phyloP scores from a whole-genome alignment of 1,284 basidiomycete species.

The Dichomitus squalens region DNA sequence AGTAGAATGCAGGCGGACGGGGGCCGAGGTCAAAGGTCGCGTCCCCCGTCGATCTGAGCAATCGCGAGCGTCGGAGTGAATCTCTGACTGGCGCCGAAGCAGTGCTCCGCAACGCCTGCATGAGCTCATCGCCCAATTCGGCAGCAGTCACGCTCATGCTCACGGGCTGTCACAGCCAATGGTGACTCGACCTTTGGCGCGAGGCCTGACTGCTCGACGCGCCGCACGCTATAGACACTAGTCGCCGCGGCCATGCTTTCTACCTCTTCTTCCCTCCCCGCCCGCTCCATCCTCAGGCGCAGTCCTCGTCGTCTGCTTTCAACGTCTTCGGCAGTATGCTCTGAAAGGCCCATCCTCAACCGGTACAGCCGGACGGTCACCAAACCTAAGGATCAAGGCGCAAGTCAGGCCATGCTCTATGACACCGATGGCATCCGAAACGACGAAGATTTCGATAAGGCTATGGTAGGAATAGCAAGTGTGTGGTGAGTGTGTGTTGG shows the following conservation, averaged over 20 bases:
- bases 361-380: slow-evolving; percentile 84
- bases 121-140: background rate
- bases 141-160: slow-evolving; percentile 13
- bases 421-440: slow-evolving; percentile 86
- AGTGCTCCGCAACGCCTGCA: slow-evolving; percentile 1
- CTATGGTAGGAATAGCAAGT: slow-evolving; percentile 94
- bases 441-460: slow-evolving; percentile 86
- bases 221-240: background rate
- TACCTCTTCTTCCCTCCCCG: slow-evolving; percentile 22
- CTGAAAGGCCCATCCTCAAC: slow-evolving; percentile 70
- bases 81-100: slow-evolving; percentile 2
- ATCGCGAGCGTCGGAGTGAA: slow-evolving; percentile 5
- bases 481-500: slow-evolving; percentile 72
- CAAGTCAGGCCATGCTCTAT: slow-evolving; percentile 96
- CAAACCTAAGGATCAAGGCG: slow-evolving; percentile 90
- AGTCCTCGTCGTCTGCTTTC: slow-evolving; percentile 36
- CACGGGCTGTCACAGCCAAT: slow-evolving; percentile 18
- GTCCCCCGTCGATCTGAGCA: too few species aligned
- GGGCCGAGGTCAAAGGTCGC: too few species aligned
- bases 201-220: too few species aligned
- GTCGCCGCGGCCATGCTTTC: slow-evolving; percentile 23
- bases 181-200: slow-evolving; percentile 21
- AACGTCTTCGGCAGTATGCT: slow-evolving; percentile 41
- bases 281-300: slow-evolving; percentile 24
- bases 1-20: too few species aligned